phyloP scores from a whole-genome alignment of 1,284 basidiomycete species.

The Coniferiporia sulphurascens region DNA sequence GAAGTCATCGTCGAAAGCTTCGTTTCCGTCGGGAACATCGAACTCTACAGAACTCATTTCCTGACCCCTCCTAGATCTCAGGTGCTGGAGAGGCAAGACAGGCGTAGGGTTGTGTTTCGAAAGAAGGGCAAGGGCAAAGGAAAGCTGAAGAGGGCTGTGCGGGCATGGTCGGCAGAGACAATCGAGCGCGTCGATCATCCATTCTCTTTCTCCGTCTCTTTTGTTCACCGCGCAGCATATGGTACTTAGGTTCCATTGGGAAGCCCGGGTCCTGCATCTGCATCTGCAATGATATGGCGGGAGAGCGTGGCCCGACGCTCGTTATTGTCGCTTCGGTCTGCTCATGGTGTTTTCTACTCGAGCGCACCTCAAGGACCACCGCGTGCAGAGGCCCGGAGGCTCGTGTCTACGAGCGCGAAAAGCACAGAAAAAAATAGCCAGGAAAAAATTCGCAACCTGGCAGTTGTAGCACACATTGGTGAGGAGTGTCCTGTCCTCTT shows the following conservation, averaged over 20 bases:
- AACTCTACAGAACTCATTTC: not conserved
- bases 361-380: not conserved
- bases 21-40: not conserved
- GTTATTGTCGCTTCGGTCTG: not conserved
- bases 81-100: too few species aligned
- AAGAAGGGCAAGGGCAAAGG: not conserved
- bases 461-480: slow-evolving; percentile 83
- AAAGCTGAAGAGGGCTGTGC: not conserved
- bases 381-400: not conserved
- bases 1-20: slow-evolving; percentile 30
- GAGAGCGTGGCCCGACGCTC: not conserved
- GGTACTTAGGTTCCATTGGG: not conserved
- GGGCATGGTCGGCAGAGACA: slow-evolving; percentile 1
- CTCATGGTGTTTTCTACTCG: not conserved
- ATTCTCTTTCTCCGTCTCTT: not conserved
- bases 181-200: slow-evolving; percentile 6
- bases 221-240: not conserved
- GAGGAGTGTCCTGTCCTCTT: slow-evolving; percentile 20
- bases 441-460: slow-evolving; percentile 63
- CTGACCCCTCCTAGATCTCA: too few species aligned
- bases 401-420: not conserved
- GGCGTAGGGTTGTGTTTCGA: too few species aligned
- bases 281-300: slow-evolving; percentile 5
- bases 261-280: not conserved
- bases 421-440: slow-evolving; percentile 25